Evolutionary conservation across 2,329 filamentous ascomycete species (phyloP), one percentile per base, ranked within the genome.

Genomic region (Cladophialophora psammophila): DNA sequence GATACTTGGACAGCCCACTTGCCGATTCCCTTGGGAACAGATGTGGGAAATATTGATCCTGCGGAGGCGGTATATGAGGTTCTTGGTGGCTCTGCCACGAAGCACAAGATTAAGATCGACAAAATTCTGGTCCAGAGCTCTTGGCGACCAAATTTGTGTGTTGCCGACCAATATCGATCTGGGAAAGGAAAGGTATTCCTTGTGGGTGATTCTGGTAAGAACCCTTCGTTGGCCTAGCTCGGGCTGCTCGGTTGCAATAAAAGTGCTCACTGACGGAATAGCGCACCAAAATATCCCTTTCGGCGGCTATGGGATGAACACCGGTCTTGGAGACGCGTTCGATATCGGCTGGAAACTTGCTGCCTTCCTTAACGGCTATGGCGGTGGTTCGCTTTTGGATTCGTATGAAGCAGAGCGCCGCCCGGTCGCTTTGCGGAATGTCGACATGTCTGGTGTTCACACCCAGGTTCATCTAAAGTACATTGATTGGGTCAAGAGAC

Each of bases 281-380:
- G 78, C 78, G 7, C 78, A 80, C 64, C 70, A 74, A 18, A 76
- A 74, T 57, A 57, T 57, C 13, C 54, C 54, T 18, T 71, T 71
- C 3, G 78, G 79, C 4, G 79, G 78, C 0, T 77, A 79, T 53
- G 79, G 79, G 1, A 75, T 79, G 71, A 80, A 80, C 61, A 78
- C 69, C 5, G 78, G 75, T 0, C 69, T 80, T 2, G 74, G 71
- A 6, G 79, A 81, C 62, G 75, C 73, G 2, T 69, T 76, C 45
- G 75, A 78, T 60, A 64, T 81, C 2, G 75, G 72, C 20, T 80
- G 78, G 78, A 76, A 75, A 34, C 66, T 79, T 2, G 74, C 73
- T 4, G 73, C 72, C 1, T 66, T 76, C 1, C 18, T 77, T 1
- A 64, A 71, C 31, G 74, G 73, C 15, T 71, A 73, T 31, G 77